Conservation (phyloP, 306 rosid species). For the Vigna nakashimae region DNA sequence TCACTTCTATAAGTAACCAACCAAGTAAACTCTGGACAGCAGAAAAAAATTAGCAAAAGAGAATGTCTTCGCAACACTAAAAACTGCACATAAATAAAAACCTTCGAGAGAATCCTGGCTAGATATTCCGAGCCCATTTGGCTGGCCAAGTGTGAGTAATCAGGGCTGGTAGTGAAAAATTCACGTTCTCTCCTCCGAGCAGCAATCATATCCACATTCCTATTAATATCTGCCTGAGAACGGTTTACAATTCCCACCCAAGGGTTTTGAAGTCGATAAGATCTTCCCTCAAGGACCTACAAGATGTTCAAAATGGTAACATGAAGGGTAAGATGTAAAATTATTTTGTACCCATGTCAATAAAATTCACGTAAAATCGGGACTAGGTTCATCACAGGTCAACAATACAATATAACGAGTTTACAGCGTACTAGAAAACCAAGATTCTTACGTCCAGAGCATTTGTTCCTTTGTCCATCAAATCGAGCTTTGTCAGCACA, state of each 20-base stretch:
- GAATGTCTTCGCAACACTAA: constrained; percentile 27
- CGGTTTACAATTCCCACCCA: constrained; percentile 99
- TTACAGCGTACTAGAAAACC: constrained; percentile 26
- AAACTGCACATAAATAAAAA: constrained; percentile 41
- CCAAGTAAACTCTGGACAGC: background rate
- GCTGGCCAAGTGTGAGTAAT: constrained; percentile 84
- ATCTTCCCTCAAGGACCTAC: constrained; percentile 94
- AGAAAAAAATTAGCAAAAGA: constrained; percentile 27
- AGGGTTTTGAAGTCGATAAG: constrained; percentile 84
- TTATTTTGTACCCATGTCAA: background rate
- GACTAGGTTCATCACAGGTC: constrained; percentile 22
- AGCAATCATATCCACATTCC: constrained; percentile 78
- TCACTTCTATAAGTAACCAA: constrained; percentile 31
- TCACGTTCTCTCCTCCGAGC: constrained; percentile 91
- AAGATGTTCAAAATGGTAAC: constrained; percentile 32
- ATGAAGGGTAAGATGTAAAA: background rate
- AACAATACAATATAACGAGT: constrained; percentile 35
- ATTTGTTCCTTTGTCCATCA: constrained; percentile 97
- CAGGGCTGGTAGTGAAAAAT: constrained; percentile 80
- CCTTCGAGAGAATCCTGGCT: constrained; percentile 94
- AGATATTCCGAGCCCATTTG: constrained; percentile 98
- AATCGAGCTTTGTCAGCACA: constrained; percentile 91
- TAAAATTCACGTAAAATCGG: constrained; percentile 19
- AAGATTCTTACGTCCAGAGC: constrained; percentile 75
- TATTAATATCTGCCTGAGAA: constrained; percentile 94